Conservation (phyloP, 345 rosid species). For the Zanthoxylum bungeanum region DNA sequence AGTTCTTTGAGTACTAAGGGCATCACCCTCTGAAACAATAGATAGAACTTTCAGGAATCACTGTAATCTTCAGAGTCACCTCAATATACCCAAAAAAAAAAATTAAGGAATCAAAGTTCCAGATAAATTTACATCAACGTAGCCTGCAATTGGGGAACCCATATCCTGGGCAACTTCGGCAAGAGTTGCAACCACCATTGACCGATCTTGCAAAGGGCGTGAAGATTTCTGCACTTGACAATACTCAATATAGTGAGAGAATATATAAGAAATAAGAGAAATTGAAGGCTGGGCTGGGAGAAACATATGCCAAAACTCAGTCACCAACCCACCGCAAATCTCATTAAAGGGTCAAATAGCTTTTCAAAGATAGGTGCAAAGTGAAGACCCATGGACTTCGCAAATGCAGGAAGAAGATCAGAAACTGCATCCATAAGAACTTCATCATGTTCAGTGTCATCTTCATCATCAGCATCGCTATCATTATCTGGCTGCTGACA, state of each 20-base stretch:
- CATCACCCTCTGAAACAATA: conserved; percentile 72
- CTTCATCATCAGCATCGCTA: conserved; percentile 76
- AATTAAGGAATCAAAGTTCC: not conserved
- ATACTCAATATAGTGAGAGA: conserved; percentile 27
- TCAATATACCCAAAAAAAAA: not conserved
- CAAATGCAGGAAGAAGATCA: conserved; percentile 97
- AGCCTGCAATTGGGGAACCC: conserved; percentile 91
- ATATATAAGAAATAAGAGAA: conserved; percentile 7
- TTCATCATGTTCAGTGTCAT: conserved; percentile 83
- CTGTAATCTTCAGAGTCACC: conserved; percentile 11
- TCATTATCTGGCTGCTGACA: conserved; percentile 78
- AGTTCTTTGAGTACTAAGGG: conserved; percentile 90
- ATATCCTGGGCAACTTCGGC: conserved; percentile 99
- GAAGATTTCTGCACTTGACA: conserved; percentile 62
- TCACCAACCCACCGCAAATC: conserved; percentile 66
- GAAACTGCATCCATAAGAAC: conserved; percentile 98
- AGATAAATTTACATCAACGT: conserved; percentile 68
- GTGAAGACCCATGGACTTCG: conserved; percentile 90
- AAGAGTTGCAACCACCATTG: conserved; percentile 98
- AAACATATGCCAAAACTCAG: conserved; percentile 2
- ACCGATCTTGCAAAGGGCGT: conserved; percentile 83
- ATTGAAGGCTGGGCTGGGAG: conserved; percentile 5
- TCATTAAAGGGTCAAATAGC: conserved; percentile 93
- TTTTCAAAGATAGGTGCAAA: conserved; percentile 83
- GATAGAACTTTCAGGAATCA: conserved; percentile 20